Evolutionary conservation across 1,284 basidiomycete genomes (phyloP), one percentile per base, ranked within the genome.

Genomic region (Stereum hirsutum): DNA sequence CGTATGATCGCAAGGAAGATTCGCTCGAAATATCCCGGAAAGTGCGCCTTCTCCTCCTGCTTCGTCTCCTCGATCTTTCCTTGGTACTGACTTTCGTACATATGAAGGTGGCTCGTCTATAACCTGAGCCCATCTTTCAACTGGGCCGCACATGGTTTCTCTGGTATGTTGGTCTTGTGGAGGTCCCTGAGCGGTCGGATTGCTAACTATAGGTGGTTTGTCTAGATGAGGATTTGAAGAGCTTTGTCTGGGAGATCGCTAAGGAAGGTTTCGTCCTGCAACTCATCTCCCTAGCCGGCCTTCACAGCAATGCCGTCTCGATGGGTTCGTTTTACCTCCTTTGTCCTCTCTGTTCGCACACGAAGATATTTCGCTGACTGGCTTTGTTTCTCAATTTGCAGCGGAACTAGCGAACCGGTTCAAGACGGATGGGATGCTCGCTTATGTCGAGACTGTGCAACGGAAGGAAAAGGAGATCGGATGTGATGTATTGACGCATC

Each of bases 121-220:
- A 96, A 95, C 61, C 66, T 95, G 48, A 91, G 88, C 55, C 92
- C 91, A 3, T 90, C 87, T 56, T 96, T 96, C 72, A 94, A 95
- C 63, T 96, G 92, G 92, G 70, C 76, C 23, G 76, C 73, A 10
- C 83, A 88, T 55, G 91, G 91, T 14, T 93, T 88, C 63, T 75
- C 72, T 37, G 81, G 83, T 78, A 49, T 44, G 62, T 43, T 15
- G 14, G 15, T n/a, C 12, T 25, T 30, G n/a, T 23, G 12, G 14
- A 26, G 19, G 30, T 24, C 5, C 21, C 7, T 26, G 37, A 39
- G 19, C 32, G n/a, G 14, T 14, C 15, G 23, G n/a, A 30, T 35
- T 34, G 41, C 32, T 32, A 34, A n/a, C 43, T 23, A 19, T 28
- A 26, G 15, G 31, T 28, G 19, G 12, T 24, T n/a, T 20, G 27